phyloP scores from a whole-genome alignment of 139 green algal species.

The Chlorella vulgaris region DNA sequence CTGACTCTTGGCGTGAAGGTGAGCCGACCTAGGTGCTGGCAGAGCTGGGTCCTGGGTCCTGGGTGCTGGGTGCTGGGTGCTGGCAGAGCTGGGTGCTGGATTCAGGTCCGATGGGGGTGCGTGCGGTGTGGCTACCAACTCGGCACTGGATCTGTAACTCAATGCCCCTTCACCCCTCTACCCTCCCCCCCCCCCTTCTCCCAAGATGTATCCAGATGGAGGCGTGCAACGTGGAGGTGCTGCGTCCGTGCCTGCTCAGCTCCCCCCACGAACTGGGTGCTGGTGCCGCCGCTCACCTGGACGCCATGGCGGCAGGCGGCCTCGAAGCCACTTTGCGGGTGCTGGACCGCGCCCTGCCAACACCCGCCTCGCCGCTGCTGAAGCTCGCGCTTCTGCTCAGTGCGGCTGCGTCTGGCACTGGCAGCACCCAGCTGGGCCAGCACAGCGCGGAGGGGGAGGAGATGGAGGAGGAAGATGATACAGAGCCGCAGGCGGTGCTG shows the following conservation, averaged over 20 bases:
- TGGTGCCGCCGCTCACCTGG: neutral
- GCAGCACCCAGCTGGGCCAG: neutral
- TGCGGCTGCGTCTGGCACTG: slow-evolving; percentile 2
- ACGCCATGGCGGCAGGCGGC: neutral
- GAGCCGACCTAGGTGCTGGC: neutral
- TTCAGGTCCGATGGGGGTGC: too few species aligned
- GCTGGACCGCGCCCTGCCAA: slow-evolving; percentile 5
- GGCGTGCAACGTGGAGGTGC: slow-evolving; percentile 13
- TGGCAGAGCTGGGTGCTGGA: too few species aligned
- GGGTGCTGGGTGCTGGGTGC: neutral
- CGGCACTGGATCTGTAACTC: too few species aligned
- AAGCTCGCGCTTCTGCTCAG: slow-evolving; percentile 38
- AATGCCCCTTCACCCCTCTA: too few species aligned
- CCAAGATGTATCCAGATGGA: slow-evolving; percentile 26
- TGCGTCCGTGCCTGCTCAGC: neutral
- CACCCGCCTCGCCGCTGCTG: neutral
- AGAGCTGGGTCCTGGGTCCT: too few species aligned
- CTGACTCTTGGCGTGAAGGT: slow-evolving; percentile 4
- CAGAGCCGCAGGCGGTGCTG: slow-evolving; percentile 13
- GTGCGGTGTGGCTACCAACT: too few species aligned
- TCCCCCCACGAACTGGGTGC: neutral
- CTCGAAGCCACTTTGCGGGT: neutral
- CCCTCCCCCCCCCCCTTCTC: too few species aligned
- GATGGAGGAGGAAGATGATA: neutral
- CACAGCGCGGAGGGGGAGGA: too few species aligned